Percentiles rank a stretch among this genome's conserved stretches.
phyloP scores from a whole-genome alignment of 768 basidiomycete genomes.

The Leucogyrophana mollusca region DNA sequence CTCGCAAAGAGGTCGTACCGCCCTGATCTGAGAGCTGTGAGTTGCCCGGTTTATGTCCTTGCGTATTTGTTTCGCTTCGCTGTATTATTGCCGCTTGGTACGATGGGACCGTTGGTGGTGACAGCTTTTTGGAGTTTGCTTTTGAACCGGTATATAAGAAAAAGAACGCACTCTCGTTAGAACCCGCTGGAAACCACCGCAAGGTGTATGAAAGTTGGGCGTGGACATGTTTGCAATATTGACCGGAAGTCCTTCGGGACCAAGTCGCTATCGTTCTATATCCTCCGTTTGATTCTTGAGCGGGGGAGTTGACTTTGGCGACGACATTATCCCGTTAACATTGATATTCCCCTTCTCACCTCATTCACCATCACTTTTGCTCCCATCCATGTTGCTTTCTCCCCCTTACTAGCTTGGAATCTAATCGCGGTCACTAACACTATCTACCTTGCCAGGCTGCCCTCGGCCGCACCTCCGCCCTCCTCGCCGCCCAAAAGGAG shows the following conservation, averaged over 20 bases:
- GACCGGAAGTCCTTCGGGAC: slow-evolving; percentile 28
- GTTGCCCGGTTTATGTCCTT: slow-evolving; percentile 31
- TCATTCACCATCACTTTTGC: neutral
- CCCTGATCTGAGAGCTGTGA: slow-evolving; percentile 74
- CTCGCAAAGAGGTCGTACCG: slow-evolving; percentile 70
- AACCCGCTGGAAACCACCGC: slow-evolving; percentile 77
- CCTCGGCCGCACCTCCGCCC: slow-evolving; percentile 74
- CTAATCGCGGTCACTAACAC: too few species aligned
- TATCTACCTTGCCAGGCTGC: slow-evolving; percentile 53
- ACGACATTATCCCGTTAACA: too few species aligned
- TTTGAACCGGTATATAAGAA: slow-evolving; percentile 6
- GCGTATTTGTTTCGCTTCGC: slow-evolving; percentile 12
- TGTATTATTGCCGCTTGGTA: slow-evolving; percentile 6
- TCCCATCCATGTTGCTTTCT: too few species aligned
- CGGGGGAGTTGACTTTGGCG: slow-evolving; percentile 33
- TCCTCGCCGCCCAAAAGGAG: slow-evolving; percentile 67
- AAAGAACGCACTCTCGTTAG: slow-evolving; percentile 78
- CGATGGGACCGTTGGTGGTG: too few species aligned
- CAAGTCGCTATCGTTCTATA: slow-evolving; percentile 15
- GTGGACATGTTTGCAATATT: slow-evolving; percentile 93
- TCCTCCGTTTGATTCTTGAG: slow-evolving; percentile 22
- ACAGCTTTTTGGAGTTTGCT: slow-evolving; percentile 6
- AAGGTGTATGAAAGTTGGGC: slow-evolving; percentile 79
- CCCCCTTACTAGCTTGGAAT: too few species aligned
- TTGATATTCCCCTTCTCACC: too few species aligned